Percentiles rank a stretch among this genome's conserved stretches.
Conservation (phyloP, 108 stramenopile genomes). For the Aureococcus anophagefferens region DNA sequence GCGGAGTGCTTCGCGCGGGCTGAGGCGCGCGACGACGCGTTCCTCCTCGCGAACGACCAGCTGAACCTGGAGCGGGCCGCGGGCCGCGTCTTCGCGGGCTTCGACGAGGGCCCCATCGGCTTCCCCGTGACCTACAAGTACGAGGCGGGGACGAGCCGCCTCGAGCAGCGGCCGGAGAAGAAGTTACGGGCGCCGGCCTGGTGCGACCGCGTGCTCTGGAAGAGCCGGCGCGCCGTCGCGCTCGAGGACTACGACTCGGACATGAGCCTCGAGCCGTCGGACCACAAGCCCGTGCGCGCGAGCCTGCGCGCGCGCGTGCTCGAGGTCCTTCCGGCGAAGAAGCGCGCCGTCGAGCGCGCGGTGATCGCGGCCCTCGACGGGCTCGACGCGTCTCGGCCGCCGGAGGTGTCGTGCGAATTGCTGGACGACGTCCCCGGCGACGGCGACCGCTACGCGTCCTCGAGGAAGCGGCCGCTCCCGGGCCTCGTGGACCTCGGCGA, state of each 20-base stretch:
- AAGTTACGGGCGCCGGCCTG: conserved; percentile 97
- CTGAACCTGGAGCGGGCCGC: conserved; percentile 81
- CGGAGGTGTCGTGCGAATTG: no score
- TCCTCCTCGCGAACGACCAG: conserved; percentile 80
- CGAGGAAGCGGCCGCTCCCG: no score
- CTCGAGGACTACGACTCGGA: background rate
- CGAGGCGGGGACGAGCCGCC: conserved; percentile 84
- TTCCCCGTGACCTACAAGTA: conserved; percentile 97
- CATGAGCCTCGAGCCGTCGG: conserved; percentile 40
- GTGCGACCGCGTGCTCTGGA: conserved; percentile 98
- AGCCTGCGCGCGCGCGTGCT: conserved; percentile 65
- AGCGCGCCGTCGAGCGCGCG: conserved; percentile 64
- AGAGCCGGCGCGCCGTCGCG: conserved; percentile 25
- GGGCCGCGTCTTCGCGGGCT: conserved; percentile 83
- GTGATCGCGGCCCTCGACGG: conserved; percentile 64
- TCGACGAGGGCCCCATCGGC: conserved; percentile 66
- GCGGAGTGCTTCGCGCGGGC: conserved; percentile 61
- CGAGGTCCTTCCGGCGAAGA: conserved; percentile 56
- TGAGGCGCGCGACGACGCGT: conserved; percentile 47
- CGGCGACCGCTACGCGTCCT: no score
- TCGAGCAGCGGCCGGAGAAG: conserved; percentile 92
- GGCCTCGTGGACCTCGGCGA: conserved; percentile 58
- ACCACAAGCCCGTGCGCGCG: conserved; percentile 96
- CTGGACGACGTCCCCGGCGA: background rate
- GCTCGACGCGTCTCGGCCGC: no score